A percentile compares a stretch with the other conserved stretches of the same genome.
phyloP scores from a whole-genome alignment of 78 protist species.

The Dictyostelium firmibasis region DNA sequence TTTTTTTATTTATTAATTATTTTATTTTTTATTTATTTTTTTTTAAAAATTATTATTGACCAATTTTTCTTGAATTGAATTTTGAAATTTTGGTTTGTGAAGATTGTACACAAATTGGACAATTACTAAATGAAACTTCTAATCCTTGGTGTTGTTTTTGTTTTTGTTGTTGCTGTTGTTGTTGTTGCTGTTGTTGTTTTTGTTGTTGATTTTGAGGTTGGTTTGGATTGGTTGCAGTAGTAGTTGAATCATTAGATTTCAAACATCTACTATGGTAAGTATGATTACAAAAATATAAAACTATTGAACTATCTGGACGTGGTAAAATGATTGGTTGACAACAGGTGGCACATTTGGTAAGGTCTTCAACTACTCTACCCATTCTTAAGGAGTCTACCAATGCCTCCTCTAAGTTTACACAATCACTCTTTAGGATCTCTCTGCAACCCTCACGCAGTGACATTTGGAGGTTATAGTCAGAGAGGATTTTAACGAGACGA shows the following conservation, averaged over 20 bases:
- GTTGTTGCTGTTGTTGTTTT: background rate
- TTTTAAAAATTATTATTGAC: background rate
- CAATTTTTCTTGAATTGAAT: conserved; percentile 66
- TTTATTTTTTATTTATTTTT: background rate
- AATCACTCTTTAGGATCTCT: conserved; percentile 81
- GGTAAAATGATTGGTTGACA: conserved; percentile 48
- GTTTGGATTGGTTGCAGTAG: background rate
- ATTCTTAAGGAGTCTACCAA: conserved; percentile 9
- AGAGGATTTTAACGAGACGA: conserved; percentile 84
- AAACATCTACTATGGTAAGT: conserved; percentile 65
- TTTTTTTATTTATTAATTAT: background rate
- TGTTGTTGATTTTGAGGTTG: background rate
- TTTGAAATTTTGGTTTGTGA: conserved; percentile 1
- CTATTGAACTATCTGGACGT: conserved; percentile 62
- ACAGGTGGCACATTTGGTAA: conserved; percentile 73
- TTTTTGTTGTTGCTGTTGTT: background rate
- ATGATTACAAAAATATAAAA: conserved; percentile 74
- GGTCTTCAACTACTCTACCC: conserved; percentile 48
- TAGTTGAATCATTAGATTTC: background rate
- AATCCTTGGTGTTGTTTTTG: background rate
- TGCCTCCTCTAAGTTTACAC: conserved; percentile 69
- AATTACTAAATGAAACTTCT: conserved; percentile 34
- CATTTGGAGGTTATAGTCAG: conserved; percentile 89
- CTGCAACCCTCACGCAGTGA: conserved; percentile 88
- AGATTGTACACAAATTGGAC: conserved; percentile 71